A percentile compares a stretch with the other conserved stretches of the same genome.
Evolutionary conservation across 2,329 filamentous ascomycete genomes (phyloP).

Genomic region (Penicillium sp.): DNA sequence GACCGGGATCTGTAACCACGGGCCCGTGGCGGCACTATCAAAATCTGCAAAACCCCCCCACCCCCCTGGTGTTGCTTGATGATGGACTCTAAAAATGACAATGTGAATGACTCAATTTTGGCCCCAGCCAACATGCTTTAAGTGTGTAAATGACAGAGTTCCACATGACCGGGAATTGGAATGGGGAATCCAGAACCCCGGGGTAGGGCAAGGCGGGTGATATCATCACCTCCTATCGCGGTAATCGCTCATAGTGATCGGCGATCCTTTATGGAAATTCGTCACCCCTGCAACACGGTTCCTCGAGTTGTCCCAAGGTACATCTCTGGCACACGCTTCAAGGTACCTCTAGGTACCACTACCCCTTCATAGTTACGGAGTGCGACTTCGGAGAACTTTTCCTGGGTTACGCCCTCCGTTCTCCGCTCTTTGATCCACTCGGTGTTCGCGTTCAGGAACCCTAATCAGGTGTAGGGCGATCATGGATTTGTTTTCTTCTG

Average conservation of each 20-base stretch:
- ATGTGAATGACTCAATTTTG: not conserved
- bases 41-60: not conserved
- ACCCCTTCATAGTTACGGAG: not conserved
- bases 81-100: not conserved
- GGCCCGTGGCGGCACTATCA: slow-evolving; percentile 3
- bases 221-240: not conserved
- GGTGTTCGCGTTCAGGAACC: not conserved
- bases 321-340: not conserved
- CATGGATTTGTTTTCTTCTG: slow-evolving; percentile 1
- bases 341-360: slow-evolving; percentile 10
- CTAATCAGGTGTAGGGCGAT: not conserved
- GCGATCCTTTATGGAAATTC: not conserved
- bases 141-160: not conserved
- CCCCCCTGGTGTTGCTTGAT: too few relatives aligned
- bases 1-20: slow-evolving; percentile 11
- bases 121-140: too few relatives aligned
- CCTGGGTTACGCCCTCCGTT: not conserved
- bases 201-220: not conserved
- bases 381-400: slow-evolving; percentile 11
- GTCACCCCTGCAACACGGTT: not conserved
- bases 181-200: not conserved
- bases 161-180: not conserved
- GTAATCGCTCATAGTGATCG: slow-evolving; percentile 1
- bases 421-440: not conserved
- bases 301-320: not conserved